These are phyloP conservation scores for Solanum virginianum DNA, from an alignment of 257 asterid genomes.

Conservation along the genomic window DNA sequence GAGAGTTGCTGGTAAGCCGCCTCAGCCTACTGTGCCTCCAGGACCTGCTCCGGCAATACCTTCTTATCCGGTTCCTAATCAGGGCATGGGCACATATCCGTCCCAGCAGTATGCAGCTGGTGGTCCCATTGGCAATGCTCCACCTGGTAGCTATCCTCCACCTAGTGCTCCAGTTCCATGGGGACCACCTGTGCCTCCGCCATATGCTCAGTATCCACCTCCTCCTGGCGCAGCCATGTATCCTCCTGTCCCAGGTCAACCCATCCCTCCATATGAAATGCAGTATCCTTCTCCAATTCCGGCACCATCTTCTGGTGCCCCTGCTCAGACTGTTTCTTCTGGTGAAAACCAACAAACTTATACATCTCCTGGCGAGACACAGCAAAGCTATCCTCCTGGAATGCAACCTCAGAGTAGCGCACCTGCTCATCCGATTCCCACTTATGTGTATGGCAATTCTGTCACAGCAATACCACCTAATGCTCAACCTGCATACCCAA, in stretches of 20 bases:
- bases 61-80: constrained; percentile 48
- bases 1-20: constrained; percentile 89
- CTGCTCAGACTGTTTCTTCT: constrained; percentile 34
- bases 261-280: constrained; percentile 41
- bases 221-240: constrained; percentile 75
- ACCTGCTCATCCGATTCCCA: constrained; percentile 40
- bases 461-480: constrained; percentile 41
- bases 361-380: constrained; percentile 55
- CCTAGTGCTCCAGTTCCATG: constrained; percentile 52
- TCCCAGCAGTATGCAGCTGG: constrained; percentile 73
- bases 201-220: constrained; percentile 58
- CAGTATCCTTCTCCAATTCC: constrained; percentile 67
- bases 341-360: constrained; percentile 46
- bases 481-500: constrained; percentile 40
- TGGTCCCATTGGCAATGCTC: constrained; percentile 50
- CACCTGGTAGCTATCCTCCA: constrained; percentile 37
- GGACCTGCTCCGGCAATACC: constrained; percentile 67
- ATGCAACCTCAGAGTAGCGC: constrained; percentile 51
- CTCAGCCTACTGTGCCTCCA: constrained; percentile 78
- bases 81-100: constrained; percentile 52
- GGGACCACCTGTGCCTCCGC: constrained; percentile 66
- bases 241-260: constrained; percentile 46
- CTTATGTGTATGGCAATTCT: constrained; percentile 44
- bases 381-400: constrained; percentile 69
- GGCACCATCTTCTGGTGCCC: constrained; percentile 44